phyloP scores from a whole-genome alignment of 345 rosid species.

The Linum lewisii region DNA sequence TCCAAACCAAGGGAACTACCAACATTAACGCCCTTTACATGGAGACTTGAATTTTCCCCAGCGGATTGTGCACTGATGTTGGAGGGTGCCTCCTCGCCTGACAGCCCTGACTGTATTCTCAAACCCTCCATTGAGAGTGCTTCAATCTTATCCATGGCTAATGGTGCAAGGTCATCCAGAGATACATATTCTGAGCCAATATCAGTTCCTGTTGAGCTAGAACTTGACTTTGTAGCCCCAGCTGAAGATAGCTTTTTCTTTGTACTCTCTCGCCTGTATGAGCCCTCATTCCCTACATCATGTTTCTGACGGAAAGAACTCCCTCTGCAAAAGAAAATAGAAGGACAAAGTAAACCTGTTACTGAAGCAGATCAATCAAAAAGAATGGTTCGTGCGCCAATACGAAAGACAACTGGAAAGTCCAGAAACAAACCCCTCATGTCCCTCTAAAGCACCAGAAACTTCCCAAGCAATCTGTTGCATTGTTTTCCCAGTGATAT shows the following conservation, averaged over 20 bases:
- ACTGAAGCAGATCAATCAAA: constrained; percentile 2
- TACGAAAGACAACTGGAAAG: background rate
- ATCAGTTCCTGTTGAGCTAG: constrained; percentile 29
- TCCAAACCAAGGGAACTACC: constrained; percentile 62
- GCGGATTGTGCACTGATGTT: constrained; percentile 57
- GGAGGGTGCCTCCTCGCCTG: constrained; percentile 60
- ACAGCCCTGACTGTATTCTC: constrained; percentile 87
- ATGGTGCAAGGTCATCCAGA: constrained; percentile 91
- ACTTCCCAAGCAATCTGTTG: constrained; percentile 77
- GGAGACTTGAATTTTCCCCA: constrained; percentile 67
- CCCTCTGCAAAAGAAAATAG: constrained; percentile 37
- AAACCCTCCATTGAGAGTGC: constrained; percentile 92
- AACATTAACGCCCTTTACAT: constrained; percentile 48
- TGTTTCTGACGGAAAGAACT: constrained; percentile 29
- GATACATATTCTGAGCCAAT: constrained; percentile 64
- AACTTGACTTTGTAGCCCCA: constrained; percentile 26
- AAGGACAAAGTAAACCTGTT: constrained; percentile 9
- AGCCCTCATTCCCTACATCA: constrained; percentile 26
- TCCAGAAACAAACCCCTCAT: constrained; percentile 45
- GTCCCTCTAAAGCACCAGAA: constrained; percentile 36
- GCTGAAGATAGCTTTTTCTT: constrained; percentile 31
- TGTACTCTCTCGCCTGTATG: constrained; percentile 23
- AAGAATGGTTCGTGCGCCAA: constrained; percentile 7
- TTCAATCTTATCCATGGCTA: constrained; percentile 97
- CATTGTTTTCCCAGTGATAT: constrained; percentile 87